Base-by-base conservation (phyloP, 2,329 filamentous ascomycete species). In the Cercospora sp. region DNA sequence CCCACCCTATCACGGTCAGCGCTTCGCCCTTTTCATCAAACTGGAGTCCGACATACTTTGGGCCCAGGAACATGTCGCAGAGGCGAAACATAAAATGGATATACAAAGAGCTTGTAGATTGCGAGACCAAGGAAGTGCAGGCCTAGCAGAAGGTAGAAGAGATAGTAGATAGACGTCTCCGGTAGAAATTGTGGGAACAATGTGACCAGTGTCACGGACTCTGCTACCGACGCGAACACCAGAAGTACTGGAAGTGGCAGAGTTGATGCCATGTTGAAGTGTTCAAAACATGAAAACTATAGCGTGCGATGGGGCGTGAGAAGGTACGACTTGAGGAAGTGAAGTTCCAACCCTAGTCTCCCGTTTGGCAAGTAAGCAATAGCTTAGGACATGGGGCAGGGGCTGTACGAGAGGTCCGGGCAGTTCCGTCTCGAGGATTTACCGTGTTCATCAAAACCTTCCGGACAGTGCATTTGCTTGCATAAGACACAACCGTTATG, bases 51-150 rank as follows among this genome's bases (percentile, higher is more conserved):
- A n/a, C n/a, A n/a, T n/a, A n/a, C n/a, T n/a, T 48, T 48, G 3
- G 78, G 76, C 7, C 73, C 66, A 1, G 81, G 81, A 2, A 83
- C 72, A 69, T 81, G 76, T 16, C 80, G 75, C 9, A 82, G 69
- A 3, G 81, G 80, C 18, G 76, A 80, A 13, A 80, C 65, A 68
- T 79, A 76, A 65, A 78, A 79, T 1, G 80, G 80, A 60, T 80
- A 81, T 48, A 75, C 70, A 18, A 70, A 40, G 48, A 70, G 45
- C n/a, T 40, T 64, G 61, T 70, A 73, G 26, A 73, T 23, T 16
- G 53, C 60, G 26, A 67, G 68, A n/a, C 58, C 20, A 16, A 40
- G 42, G 7, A 70, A 40, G 6, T 73, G 64, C 6, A 71, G n/a
- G 20, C 42, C 68, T 18, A 71, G 64, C 16, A 71, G 64, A 13